phyloP scores from a whole-genome alignment of 768 basidiomycete species.

The Candolleomyces efflorescens region DNA sequence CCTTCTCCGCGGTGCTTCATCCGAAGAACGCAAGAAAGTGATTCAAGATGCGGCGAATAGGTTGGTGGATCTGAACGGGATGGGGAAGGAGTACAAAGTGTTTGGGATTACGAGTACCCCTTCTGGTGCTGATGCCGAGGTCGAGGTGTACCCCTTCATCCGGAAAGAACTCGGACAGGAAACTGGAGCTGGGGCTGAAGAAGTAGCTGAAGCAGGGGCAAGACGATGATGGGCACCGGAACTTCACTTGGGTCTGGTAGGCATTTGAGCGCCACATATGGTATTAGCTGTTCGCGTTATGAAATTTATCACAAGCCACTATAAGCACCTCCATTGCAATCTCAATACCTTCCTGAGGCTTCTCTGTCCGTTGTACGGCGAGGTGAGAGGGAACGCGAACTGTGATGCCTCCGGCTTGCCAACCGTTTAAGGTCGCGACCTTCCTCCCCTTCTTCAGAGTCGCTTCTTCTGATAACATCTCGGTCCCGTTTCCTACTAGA shows the following conservation, averaged over 20 bases:
- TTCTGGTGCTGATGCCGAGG: not conserved
- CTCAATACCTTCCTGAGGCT: not conserved
- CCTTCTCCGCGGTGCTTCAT: constrained; percentile 48
- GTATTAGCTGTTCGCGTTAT: no score
- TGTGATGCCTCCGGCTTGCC: not conserved
- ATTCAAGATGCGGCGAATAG: constrained; percentile 61
- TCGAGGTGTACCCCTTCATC: constrained; percentile 31
- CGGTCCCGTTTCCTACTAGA: no score
- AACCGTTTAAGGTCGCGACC: not conserved
- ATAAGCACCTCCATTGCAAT: not conserved
- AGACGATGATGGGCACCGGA: not conserved
- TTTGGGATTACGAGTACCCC: constrained; percentile 52
- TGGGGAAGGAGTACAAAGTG: constrained; percentile 87
- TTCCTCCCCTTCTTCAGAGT: not conserved
- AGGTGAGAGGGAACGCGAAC: not conserved
- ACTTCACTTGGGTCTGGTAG: no score
- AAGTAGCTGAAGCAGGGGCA: not conserved
- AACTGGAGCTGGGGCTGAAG: no score
- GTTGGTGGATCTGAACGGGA: constrained; percentile 74
- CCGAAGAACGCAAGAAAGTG: constrained; percentile 44
- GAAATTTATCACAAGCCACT: no score
- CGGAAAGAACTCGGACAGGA: not conserved
- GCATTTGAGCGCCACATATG: no score
- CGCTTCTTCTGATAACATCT: no score
- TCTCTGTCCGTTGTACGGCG: not conserved